Base-by-base conservation (phyloP, 768 basidiomycete species). In the Solioccasus polychromus region DNA sequence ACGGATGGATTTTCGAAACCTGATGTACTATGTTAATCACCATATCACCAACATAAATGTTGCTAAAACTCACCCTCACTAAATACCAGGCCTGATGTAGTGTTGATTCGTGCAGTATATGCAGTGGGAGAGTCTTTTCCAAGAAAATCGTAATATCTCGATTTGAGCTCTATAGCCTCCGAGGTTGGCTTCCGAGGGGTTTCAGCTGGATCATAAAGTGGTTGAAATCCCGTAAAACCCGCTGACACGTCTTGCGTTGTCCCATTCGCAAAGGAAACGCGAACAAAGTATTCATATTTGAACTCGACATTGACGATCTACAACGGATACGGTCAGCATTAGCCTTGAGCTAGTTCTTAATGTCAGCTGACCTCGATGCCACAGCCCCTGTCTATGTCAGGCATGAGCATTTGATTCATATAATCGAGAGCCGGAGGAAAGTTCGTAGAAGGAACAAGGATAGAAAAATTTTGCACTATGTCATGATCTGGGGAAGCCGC, bases 371-470 rank as follows among this genome's bases (percentile, higher is more conserved):
- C 39, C 42, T 47, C 41, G 8, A 7, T 7, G 28, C 12, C 28
- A 28, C 12, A 28, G 8, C 7, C 12, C 28, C 7, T 28, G 28
- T 7, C 31, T n/a, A n/a, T n/a, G n/a, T n/a, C n/a, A n/a, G n/a
- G n/a, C n/a, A n/a, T n/a, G n/a, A n/a, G n/a, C 31, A 32, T 32
- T 9, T 7, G 5, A 15, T 32, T 5, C 11, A 32, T 5, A 32
- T 8, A 15, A 12, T 61, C 48, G 25, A 48, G 11, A 2, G 40
- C 47, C 3, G 50, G 55, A 17, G 59, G 59, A 15, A 54, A 50
- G 34, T 57, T 60, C 10, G 59, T 60, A 18, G 51, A 51, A 3
- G 52, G 59, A 22, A 60, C 50, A 4, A 57, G 46, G 22, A 61
- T 17, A 9, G 38, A 19, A 36, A 60, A 58, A 3, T 45, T 36